Base-by-base conservation (phyloP, 192 early-diverging fungal genomes). In the Neocallimastix lanati region DNA sequence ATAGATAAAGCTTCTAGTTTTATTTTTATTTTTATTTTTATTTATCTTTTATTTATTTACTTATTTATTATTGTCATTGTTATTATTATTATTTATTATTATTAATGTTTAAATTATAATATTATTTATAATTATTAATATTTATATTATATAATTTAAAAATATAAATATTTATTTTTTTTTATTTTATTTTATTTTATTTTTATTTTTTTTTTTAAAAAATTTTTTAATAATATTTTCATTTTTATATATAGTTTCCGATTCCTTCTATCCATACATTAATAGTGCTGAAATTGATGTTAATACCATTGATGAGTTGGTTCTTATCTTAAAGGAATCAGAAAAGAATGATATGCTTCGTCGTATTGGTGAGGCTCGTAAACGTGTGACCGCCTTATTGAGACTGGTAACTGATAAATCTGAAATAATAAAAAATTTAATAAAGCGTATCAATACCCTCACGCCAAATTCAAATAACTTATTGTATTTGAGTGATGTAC, bases 331-430 rank as follows among this genome's bases (percentile, higher is more conserved):
- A 25, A 35, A 36, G 7, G 77, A 77, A n/a, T 81, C 81, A 5
- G 96, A 98, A 82, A 85, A 92, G 80, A 83, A 81, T 12, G 92
- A 92, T 79, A 91, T 95, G 91, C 84, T 96, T 77, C 86, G 89
- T 50, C 88, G 91, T 13, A 93, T 95, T 28, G 94, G 93, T 12
- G 82, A 83, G 27, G 89, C 90, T 14, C 87, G 95, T 13, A 94
- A 94, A 76, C 83, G 85, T 28, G 90, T 95, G 16, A 91, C 93
- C 83, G 82, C 85, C 30, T 82, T 95, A 7, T 82, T 92, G 79
- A 84, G 93, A 13, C 82, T 93, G 77, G 80, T 94, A 29, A 82
- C 83, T 29, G 86, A 86, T 14, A 94, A 94, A 80, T 85, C 89
- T 7, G 92, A 95, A 79, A 90, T 94, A 3, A 80, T 95, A 40